phyloP scores from a whole-genome alignment of 352 stramenopile genomes.

The Pythium pyrilobum region DNA sequence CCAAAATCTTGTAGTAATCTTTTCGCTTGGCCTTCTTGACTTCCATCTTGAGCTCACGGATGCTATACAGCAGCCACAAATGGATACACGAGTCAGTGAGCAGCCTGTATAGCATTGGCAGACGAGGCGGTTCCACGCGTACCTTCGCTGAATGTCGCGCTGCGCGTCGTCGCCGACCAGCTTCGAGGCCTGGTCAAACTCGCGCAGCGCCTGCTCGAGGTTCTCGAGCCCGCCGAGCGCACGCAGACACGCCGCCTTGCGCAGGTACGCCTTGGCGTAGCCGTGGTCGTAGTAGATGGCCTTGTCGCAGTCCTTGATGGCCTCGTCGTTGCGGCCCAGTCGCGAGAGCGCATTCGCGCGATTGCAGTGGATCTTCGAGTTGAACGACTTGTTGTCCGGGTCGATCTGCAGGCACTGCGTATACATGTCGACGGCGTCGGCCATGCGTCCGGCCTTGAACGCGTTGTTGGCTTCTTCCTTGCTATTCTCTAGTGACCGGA shows the following conservation, averaged over 20 bases:
- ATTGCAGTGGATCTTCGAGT: slow-evolving; percentile 93
- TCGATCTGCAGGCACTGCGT: slow-evolving; percentile 83
- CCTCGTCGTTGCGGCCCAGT: slow-evolving; percentile 78
- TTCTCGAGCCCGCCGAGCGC: slow-evolving; percentile 80
- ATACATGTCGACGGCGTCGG: slow-evolving; percentile 87
- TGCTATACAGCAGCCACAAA: slow-evolving; percentile 23
- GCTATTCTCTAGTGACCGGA: slow-evolving; percentile 76
- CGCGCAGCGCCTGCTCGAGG: slow-evolving; percentile 84
- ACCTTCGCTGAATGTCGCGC: slow-evolving; percentile 64
- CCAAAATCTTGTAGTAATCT: slow-evolving; percentile 95
- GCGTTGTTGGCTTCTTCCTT: slow-evolving; percentile 89
- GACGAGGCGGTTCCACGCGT: slow-evolving; percentile 24
- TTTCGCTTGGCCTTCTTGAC: slow-evolving; percentile 95
- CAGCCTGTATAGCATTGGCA: no score
- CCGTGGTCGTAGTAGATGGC: slow-evolving; percentile 88
- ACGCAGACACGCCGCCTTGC: slow-evolving; percentile 76
- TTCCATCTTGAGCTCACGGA: slow-evolving; percentile 87
- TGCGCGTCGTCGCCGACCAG: slow-evolving; percentile 76
- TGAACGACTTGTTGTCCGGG: slow-evolving; percentile 88
- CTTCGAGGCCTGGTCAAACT: slow-evolving; percentile 89
- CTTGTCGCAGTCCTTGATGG: slow-evolving; percentile 87
- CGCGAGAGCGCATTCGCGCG: slow-evolving; percentile 84
- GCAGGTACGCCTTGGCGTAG: slow-evolving; percentile 90
- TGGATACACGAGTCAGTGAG: no score
- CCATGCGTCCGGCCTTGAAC: slow-evolving; percentile 82